phyloP scores from a whole-genome alignment of 1,284 basidiomycete species.

The Puccinia hordei region DNA sequence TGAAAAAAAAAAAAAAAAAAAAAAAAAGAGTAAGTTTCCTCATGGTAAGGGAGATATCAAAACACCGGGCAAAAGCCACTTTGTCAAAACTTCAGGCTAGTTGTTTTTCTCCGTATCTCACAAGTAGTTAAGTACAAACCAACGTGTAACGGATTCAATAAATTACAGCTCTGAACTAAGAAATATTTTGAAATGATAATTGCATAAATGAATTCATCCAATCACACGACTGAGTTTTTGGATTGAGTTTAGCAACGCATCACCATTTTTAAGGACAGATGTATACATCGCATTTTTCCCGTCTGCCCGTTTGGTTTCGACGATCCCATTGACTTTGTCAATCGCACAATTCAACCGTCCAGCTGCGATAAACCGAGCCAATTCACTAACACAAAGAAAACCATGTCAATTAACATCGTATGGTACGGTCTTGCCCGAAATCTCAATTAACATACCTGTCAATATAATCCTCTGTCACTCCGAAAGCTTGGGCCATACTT shows the following conservation, averaged over 20 bases:
- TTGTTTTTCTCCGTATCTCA: no score
- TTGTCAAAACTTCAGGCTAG: no score
- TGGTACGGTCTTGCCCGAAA: not conserved
- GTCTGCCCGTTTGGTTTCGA: constrained; percentile 82
- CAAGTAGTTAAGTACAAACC: not conserved
- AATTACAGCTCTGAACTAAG: not conserved
- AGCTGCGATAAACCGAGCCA: constrained; percentile 87
- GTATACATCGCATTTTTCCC: constrained; percentile 87
- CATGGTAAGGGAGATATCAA: no score
- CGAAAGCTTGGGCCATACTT: constrained; percentile 82
- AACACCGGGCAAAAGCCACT: no score
- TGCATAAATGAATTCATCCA: constrained; percentile 20
- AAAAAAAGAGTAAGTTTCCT: no score
- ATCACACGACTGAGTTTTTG: constrained; percentile 58
- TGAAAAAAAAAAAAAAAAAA: no score
- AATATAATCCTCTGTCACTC: constrained; percentile 83
- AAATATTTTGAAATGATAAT: not conserved
- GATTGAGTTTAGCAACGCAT: constrained; percentile 72
- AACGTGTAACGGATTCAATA: not conserved
- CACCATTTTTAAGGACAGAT: constrained; percentile 81
- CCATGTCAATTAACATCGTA: constrained; percentile 14
- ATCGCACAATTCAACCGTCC: constrained; percentile 88
- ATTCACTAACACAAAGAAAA: constrained; percentile 66
- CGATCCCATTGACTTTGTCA: constrained; percentile 89
- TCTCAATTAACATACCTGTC: constrained; percentile 67